Evolutionary conservation across 345 rosid species (phyloP).

Genomic region (Ricinus communis): DNA sequence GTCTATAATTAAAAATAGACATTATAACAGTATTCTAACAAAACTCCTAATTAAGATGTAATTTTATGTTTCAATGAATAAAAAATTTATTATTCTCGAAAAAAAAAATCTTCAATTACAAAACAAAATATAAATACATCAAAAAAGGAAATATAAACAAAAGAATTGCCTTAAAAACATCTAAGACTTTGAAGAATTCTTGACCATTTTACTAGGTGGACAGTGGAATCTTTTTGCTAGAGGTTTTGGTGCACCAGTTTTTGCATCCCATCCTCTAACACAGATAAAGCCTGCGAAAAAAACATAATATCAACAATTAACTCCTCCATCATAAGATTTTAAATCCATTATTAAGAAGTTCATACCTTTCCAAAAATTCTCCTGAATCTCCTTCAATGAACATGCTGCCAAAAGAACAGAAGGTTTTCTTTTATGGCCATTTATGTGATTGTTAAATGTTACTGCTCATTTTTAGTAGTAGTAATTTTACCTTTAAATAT

Average conservation of each 20-base stretch:
- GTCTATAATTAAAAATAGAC: no score
- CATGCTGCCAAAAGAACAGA: slow-evolving; percentile 1
- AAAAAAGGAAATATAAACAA: no score
- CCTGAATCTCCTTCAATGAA: slow-evolving; percentile 11
- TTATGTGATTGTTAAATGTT: no score
- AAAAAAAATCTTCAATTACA: no score
- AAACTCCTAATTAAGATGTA: no score
- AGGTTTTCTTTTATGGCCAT: not conserved
- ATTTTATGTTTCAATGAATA: no score
- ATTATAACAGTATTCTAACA: no score
- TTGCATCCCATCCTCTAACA: slow-evolving; percentile 49
- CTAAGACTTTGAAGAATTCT: no score
- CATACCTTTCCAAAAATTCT: slow-evolving; percentile 18
- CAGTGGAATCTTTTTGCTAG: slow-evolving; percentile 43
- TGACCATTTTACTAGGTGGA: slow-evolving; percentile 17
- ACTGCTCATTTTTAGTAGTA: not conserved
- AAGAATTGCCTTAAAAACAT: no score
- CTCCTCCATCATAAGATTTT: not conserved
- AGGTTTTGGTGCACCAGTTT: slow-evolving; percentile 27
- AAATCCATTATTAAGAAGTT: not conserved
- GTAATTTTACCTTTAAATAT: slow-evolving; percentile 39
- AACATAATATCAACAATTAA: not conserved
- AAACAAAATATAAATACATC: no score
- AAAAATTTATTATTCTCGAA: no score
- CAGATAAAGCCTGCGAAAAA: slow-evolving; percentile 49